Base-by-base conservation (phyloP, 148 eudicot species). In the Rhododendron ferrugineum region DNA sequence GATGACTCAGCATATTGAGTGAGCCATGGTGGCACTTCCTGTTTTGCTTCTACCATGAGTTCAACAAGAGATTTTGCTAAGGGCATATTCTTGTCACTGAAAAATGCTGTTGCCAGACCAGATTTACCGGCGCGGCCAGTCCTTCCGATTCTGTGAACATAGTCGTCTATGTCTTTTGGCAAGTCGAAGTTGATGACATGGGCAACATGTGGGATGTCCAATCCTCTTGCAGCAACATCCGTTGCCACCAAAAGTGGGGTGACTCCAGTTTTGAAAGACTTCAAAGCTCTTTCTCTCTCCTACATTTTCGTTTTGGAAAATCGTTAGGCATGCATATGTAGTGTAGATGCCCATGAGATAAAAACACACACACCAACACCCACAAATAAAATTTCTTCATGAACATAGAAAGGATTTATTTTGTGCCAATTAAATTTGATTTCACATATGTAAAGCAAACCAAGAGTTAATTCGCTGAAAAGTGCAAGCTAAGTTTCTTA, bases 41-140 rank as follows among this genome's bases (percentile, higher is more conserved):
- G 97, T 11, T 93, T 89, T 6, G 92, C 89, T 86, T 94, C 94
- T 83, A 83, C 86, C 95, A 94, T 93, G 23, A 94, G 85, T 72
- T 93, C 95, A 44, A 49, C 89, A 16, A 94, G 92, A 0, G 94
- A 87, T 84, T 91, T 93, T 36, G 97, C 92, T 36, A 94, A 83
- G 34, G 91, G 84, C 54, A 66, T 34, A 88, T 93, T 93, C 88
- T 91, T 94, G 80, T 91, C 91, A 68, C 89, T 90, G 89, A 92
- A 94, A 85, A 94, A 92, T 18, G 97, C 97, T 40, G 97, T 94
- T 81, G 97, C 97, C 60, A 90, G 86, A 23, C 97, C 97, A 1
- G 95, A 88, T 62, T 94, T 94, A 15, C 97, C 97, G 83, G 97
- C 97, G 11, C 95, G 91, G 56, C 97, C 97, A 11, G 97, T 94